Evolutionary conservation across 1,284 basidiomycete genomes (phyloP).

Genomic region (Ganoderma leucocontextum): DNA sequence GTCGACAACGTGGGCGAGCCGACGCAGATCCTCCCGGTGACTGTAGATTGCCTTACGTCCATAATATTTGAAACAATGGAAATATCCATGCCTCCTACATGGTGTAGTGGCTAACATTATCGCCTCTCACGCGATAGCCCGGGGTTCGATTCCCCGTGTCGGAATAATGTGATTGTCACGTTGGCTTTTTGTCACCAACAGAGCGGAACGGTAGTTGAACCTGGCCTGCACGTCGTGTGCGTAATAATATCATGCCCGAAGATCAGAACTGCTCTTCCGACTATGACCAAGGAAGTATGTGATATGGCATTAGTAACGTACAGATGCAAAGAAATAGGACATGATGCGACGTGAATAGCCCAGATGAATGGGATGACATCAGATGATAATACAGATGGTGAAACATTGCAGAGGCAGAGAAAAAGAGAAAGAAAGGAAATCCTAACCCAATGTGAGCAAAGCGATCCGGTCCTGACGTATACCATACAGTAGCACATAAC

Average conservation of each 20-base stretch:
- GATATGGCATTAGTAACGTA: constrained; percentile 11
- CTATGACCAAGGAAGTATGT: neutral
- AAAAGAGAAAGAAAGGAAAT: neutral
- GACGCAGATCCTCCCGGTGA: too few relatives aligned
- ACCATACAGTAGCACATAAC: constrained; percentile 71
- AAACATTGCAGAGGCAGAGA: neutral
- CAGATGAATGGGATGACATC: neutral
- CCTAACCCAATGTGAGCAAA: constrained; percentile 55
- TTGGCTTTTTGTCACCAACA: too few relatives aligned
- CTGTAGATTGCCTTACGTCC: too few relatives aligned
- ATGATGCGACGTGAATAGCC: neutral
- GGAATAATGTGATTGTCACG: constrained; percentile 5
- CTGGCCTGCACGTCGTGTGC: too few relatives aligned
- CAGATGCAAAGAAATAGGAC: constrained; percentile 10
- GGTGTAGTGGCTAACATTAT: constrained; percentile 31
- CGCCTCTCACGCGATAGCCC: constrained; percentile 28
- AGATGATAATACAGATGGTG: constrained; percentile 16
- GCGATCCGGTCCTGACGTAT: constrained; percentile 77
- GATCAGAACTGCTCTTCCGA: too few relatives aligned
- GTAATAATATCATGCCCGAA: too few relatives aligned
- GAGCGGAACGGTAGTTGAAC: too few relatives aligned
- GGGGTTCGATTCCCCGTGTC: constrained; percentile 27
- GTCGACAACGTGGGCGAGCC: neutral
- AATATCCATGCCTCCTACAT: constrained; percentile 16
- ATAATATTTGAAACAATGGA: too few relatives aligned